A percentile compares a stretch with the other conserved stretches of the same genome.
phyloP scores from a whole-genome alignment of 1,284 basidiomycete species.

The Rhizoctonia solani region DNA sequence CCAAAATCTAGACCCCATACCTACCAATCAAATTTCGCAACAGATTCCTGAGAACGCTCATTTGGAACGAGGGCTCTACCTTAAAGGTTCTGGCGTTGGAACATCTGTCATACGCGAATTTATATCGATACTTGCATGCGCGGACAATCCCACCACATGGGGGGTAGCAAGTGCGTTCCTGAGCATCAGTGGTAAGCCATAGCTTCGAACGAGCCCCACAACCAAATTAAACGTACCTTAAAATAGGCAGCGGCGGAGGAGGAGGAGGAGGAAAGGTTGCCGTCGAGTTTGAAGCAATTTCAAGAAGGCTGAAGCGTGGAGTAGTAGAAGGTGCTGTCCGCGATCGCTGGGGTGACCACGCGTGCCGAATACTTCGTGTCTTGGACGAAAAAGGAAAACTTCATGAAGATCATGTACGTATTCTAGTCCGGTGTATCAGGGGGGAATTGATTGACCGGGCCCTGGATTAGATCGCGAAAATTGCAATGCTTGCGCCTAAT shows the following conservation, averaged over 20 bases:
- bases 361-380: conserved; percentile 81
- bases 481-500: conserved; percentile 88
- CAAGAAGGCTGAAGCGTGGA: conserved; percentile 68
- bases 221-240: neutral
- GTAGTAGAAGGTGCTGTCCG: conserved; percentile 80
- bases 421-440: neutral
- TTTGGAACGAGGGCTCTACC: conserved; percentile 41
- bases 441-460: neutral
- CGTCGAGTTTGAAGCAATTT: conserved; percentile 81
- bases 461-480: conserved; percentile 76
- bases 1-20: conserved; percentile 58
- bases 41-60: conserved; percentile 61
- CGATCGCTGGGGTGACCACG: conserved; percentile 84
- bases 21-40: conserved; percentile 59
- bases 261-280: conserved; percentile 62
- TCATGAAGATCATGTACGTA: conserved; percentile 88
- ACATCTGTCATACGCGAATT: conserved; percentile 70
- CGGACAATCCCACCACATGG: conserved; percentile 77
- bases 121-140: conserved; percentile 69
- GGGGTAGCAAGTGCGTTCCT: conserved; percentile 57
- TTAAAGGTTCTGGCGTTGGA: conserved; percentile 42
- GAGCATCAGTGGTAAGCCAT: conserved; percentile 39
- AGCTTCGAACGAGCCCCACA: neutral
- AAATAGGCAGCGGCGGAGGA: conserved; percentile 63
- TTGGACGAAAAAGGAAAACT: conserved; percentile 90